Evolutionary conservation across 306 rosid genomes (phyloP), one percentile per base, ranked within the genome.

Genomic region (Pyrus betulifolia): DNA sequence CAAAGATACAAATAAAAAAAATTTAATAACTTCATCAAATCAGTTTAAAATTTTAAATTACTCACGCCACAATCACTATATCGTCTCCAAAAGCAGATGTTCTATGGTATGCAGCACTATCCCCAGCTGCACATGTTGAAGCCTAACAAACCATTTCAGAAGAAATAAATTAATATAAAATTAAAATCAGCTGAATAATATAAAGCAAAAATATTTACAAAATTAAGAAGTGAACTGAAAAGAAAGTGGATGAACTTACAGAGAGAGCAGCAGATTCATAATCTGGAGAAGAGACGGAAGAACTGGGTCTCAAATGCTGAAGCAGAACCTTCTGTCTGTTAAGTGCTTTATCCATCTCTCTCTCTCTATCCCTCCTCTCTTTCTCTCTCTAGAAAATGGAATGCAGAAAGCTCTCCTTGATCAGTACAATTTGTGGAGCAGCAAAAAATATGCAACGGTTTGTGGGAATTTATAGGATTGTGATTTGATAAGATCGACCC

Each of bases 41-140:
- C 4, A 73, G 60, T 49, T 49, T 4, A 38, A 38, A 38, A 38
- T 38, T 38, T 38, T 38, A 40, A 45, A 75, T 25, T 30, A 76
- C 74, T 69, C 69, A 95, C 98, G 97, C 96, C 60, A 90, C 98
- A 86, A 95, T 86, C 75, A 95, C 98, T 6, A 92, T 80, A 30
- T 95, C 98, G 71, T 95, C 97, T 55, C 87, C 96, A 64, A 85
- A 87, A 71, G 85, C 79, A 72, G 82, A 77, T 2, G 83, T 78
- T 67, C 81, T 68, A 6, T 83, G 83, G 71, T 83, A 77, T 1
- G 90, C 83, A 75, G 84, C 80, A 63, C 78, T 75, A 58, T 78
- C 74, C 63, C 84, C 88, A 58, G 95, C 93, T 67, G 87, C 81
- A 84, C 97, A 90, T 1, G 72, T 13, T 69, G 97, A 90, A 75